These are phyloP conservation scores for Trichomonas vaginalis DNA, from an alignment of 208 protist genomes.

Conservation along the genomic window DNA sequence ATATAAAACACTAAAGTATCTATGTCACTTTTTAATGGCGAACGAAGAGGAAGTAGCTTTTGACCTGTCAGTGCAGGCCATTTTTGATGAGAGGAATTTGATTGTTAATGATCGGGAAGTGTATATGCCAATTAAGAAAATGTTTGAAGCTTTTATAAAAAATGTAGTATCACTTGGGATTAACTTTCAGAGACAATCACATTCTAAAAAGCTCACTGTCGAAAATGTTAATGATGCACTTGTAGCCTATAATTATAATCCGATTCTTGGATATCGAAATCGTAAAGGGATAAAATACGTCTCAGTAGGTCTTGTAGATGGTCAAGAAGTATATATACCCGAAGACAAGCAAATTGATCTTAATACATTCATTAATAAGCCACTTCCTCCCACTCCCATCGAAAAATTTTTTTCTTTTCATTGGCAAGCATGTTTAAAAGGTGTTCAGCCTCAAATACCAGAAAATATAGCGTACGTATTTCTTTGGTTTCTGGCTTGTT, in stretches of 20 bases:
- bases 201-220: not conserved
- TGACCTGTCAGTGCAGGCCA: not conserved
- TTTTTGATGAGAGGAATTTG: not conserved
- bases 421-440: not conserved
- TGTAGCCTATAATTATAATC: not conserved
- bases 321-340: not conserved
- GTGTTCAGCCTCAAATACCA: not conserved
- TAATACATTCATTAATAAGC: not conserved
- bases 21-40: not conserved
- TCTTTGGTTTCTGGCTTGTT: no score
- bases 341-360: not conserved
- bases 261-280: not conserved
- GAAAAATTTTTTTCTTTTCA: not conserved
- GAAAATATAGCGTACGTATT: not conserved
- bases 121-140: not conserved
- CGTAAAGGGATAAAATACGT: not conserved
- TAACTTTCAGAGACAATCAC: not conserved
- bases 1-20: no score
- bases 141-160: not conserved
- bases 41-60: not conserved
- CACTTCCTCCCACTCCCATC: not conserved
- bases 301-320: not conserved
- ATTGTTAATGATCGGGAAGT: not conserved
- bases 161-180: not conserved
- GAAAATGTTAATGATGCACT: not conserved